Percentiles rank a stretch among this genome's conserved stretches.
Evolutionary conservation across 1,139 yeast species (phyloP).

Genomic region (Saccharomyces uvarum): DNA sequence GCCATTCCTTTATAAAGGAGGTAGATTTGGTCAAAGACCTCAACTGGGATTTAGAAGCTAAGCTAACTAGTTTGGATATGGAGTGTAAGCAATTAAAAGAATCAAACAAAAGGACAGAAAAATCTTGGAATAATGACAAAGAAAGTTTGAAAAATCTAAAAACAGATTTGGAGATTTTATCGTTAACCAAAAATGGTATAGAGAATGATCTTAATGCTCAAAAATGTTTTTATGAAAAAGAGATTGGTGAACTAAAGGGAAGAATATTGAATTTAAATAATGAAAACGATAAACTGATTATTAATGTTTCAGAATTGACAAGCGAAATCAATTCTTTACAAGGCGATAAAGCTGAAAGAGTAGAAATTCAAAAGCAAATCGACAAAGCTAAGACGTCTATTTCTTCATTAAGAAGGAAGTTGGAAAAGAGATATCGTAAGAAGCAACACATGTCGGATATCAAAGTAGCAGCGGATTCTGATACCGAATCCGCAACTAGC

Average conservation of each 20-base stretch:
- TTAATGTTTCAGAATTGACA: slow-evolving; percentile 3
- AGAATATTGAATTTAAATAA: slow-evolving; percentile 53
- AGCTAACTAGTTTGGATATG: slow-evolving; percentile 1
- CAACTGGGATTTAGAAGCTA: slow-evolving; percentile 6
- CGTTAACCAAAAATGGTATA: slow-evolving; percentile 37
- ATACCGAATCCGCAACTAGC: neutral
- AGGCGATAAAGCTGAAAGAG: neutral
- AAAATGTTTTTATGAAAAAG: slow-evolving; percentile 35
- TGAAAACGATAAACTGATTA: slow-evolving; percentile 41
- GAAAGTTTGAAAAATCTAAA: slow-evolving; percentile 31
- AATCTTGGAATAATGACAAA: slow-evolving; percentile 28
- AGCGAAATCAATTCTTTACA: neutral
- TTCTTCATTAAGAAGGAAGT: neutral
- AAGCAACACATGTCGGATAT: neutral
- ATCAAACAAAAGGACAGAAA: slow-evolving; percentile 19
- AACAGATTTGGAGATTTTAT: slow-evolving; percentile 45
- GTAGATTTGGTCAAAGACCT: slow-evolving; percentile 1
- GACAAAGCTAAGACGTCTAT: neutral
- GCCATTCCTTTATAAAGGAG: neutral
- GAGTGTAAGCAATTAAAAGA: slow-evolving; percentile 28
- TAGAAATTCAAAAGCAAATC: neutral
- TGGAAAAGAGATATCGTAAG: neutral
- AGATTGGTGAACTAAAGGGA: slow-evolving; percentile 41
- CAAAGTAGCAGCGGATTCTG: neutral
- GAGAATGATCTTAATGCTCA: slow-evolving; percentile 35